Evolutionary conservation across 2,329 filamentous ascomycete species (phyloP).

Genomic region (Penicillium olsonii): DNA sequence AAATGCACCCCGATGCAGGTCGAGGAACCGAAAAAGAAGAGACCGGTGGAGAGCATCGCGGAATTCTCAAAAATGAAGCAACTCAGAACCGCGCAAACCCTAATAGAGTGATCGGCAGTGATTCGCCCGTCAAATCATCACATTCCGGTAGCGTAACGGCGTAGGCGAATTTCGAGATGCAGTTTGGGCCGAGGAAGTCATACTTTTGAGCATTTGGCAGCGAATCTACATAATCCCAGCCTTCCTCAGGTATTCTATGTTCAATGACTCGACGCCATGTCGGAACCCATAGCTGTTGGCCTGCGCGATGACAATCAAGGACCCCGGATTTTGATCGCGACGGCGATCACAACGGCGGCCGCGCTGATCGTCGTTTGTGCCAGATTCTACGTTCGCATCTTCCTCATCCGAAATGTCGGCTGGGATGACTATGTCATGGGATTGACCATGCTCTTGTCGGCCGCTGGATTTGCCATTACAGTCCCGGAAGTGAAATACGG

Average conservation of each 20-base stretch:
- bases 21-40: neutral
- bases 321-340: constrained; percentile 13
- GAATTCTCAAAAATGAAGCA: neutral
- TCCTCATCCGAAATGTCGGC: constrained; percentile 21
- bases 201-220: neutral
- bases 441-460: constrained; percentile 26
- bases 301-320: constrained; percentile 11
- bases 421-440: constrained; percentile 24
- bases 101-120: neutral
- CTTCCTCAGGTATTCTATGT: too few relatives aligned
- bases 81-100: neutral
- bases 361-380: constrained; percentile 17
- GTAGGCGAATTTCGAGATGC: neutral
- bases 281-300: too few relatives aligned
- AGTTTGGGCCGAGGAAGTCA: neutral
- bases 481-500: constrained; percentile 46
- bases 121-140: too few relatives aligned
- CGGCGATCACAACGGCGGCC: constrained; percentile 10
- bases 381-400: constrained; percentile 26
- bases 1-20: neutral
- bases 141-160: too few relatives aligned
- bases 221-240: neutral
- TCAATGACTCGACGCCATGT: too few relatives aligned
- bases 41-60: neutral
- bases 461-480: constrained; percentile 44